phyloP scores from a whole-genome alignment of 75 land plant species.

The Azolla pinnata region DNA sequence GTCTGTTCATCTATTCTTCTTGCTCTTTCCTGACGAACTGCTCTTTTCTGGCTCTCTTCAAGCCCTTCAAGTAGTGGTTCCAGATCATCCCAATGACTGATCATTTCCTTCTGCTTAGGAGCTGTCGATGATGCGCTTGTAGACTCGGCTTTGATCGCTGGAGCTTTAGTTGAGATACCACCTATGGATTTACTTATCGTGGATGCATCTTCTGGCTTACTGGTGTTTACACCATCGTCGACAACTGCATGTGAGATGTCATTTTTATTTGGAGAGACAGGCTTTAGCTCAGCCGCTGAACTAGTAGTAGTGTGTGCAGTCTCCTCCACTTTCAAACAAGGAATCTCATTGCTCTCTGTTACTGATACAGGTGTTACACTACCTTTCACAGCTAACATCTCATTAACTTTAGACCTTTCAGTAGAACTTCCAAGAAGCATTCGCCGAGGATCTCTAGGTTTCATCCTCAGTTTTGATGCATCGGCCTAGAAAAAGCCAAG shows the following conservation, averaged over 20 bases:
- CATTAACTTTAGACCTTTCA: constrained; percentile 21
- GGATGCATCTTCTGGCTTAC: not conserved
- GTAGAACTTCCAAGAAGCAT: constrained; percentile 37
- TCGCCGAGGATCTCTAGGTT: constrained; percentile 95
- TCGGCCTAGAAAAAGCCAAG: constrained; percentile 24
- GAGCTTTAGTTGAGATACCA: not conserved
- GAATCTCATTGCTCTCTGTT: not conserved
- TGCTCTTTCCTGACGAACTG: constrained; percentile 23
- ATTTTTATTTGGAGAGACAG: no score
- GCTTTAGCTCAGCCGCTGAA: no score
- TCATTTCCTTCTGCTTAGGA: not conserved
- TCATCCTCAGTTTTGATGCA: constrained; percentile 52
- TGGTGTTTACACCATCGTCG: not conserved
- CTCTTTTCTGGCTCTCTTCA: constrained; percentile 14
- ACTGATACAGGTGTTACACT: not conserved
- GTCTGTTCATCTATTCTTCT: constrained; percentile 35
- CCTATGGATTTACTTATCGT: not conserved
- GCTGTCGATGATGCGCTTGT: not conserved
- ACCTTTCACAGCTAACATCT: not conserved
- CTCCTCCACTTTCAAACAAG: not conserved
- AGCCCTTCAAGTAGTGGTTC: constrained; percentile 15
- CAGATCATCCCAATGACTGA: not conserved
- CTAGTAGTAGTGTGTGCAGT: not conserved
- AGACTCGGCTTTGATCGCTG: not conserved
- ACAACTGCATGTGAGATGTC: not conserved